Conservation (phyloP, 805 yeast species). For the Saccharomycopsis olivae region DNA sequence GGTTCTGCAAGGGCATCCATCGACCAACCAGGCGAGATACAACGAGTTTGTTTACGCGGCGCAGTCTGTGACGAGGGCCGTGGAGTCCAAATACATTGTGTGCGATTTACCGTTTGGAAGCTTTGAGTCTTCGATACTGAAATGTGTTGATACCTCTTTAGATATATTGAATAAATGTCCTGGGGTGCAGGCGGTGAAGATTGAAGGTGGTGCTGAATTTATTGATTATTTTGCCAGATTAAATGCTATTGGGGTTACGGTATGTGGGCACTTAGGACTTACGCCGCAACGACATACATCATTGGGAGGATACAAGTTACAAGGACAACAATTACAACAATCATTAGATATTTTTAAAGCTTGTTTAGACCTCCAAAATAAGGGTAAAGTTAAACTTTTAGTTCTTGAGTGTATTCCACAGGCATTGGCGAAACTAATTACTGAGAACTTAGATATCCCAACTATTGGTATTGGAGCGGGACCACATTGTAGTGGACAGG, state of each 20-base stretch:
- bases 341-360: slow-evolving; percentile 54
- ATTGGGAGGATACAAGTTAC: slow-evolving; percentile 81
- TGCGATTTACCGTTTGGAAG: slow-evolving; percentile 89
- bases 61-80: slow-evolving; percentile 67
- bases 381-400: slow-evolving; percentile 61
- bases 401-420: slow-evolving; percentile 84
- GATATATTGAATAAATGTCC: slow-evolving; percentile 44
- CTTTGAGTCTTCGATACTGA: slow-evolving; percentile 52
- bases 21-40: slow-evolving; percentile 64
- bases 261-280: slow-evolving; percentile 84
- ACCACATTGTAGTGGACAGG: slow-evolving; percentile 73
- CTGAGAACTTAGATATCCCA: slow-evolving; percentile 53
- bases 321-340: slow-evolving; percentile 46
- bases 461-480: slow-evolving; percentile 98
- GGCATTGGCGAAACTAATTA: slow-evolving; percentile 53
- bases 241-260: slow-evolving; percentile 69
- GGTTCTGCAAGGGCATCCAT: slow-evolving; percentile 76
- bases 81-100: slow-evolving; percentile 50
- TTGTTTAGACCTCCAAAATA: slow-evolving; percentile 56
- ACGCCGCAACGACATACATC: slow-evolving; percentile 81
- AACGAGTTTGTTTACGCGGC: slow-evolving; percentile 76
- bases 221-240: slow-evolving; percentile 44
- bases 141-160: slow-evolving; percentile 53
- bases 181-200: slow-evolving; percentile 54
- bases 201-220: slow-evolving; percentile 70